Evolutionary conservation across 208 protist species (phyloP), one percentile per base, ranked within the genome.

Genomic region (Leishmania braziliensis): DNA sequence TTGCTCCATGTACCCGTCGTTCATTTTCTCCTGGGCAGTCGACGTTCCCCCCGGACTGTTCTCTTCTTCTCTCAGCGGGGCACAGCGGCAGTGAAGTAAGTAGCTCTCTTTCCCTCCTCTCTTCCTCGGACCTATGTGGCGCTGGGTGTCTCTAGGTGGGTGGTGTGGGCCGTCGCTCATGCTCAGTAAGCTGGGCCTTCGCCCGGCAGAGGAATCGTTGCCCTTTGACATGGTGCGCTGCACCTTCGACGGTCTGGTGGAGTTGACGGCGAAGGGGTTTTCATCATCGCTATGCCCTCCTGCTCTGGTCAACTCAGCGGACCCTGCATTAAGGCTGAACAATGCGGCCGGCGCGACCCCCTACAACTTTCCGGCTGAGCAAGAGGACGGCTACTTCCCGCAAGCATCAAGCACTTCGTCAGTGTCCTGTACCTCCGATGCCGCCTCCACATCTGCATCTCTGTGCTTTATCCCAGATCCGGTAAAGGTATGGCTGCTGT

Each of bases 171-270:
- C 92, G 18, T 87, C 91, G 23, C 87, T 96, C 6, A 93, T 96
- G 88, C 88, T 97, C 14, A 81, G 84, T 56, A 96, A 97, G 77
- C 78, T 97, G 5, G 90, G 88, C 1, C 50, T 96, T 43, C 88
- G 83, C 5, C 79, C 83, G 0, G 51, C 84, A 0, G 75, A 88
- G 16, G 91, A 95, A 51, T 69, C 79, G 5, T 63, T 95, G 39
- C 95, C 95, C 0, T 97, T 97, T 79, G 95, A 97, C 73, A 85
- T 90, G 82, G 93, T 92, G 1, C 92, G 91, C 76, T 95, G 91
- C 83, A 95, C 93, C 58, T 92, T 96, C 58, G 92, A 96, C 81
- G 95, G 90, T 39, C n/a, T 97, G 12, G 80, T 93, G 36, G 77
- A 96, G 53, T 84, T 96, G 65, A 94, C 87, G 0, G 23, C 29